phyloP scores from a whole-genome alignment of 768 basidiomycete species.

The Boletus eberwhitei region DNA sequence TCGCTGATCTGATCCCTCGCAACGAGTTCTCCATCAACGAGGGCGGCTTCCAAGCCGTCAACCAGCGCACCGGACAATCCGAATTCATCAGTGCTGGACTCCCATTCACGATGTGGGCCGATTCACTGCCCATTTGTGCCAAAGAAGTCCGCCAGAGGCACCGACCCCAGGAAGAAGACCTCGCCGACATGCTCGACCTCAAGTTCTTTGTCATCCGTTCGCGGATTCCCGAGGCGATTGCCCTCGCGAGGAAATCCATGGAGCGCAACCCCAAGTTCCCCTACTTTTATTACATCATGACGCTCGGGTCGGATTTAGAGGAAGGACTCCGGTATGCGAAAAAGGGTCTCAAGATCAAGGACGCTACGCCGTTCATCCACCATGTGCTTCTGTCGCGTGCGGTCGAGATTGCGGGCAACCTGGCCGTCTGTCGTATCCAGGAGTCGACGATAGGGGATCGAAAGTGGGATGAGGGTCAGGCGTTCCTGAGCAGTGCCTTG shows the following conservation, averaged over 20 bases:
- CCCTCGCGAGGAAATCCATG: slow-evolving; percentile 44
- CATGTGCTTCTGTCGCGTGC: slow-evolving; percentile 60
- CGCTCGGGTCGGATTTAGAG: slow-evolving; percentile 44
- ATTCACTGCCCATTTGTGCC: slow-evolving; percentile 59
- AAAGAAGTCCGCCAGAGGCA: slow-evolving; percentile 47
- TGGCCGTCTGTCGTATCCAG: slow-evolving; percentile 50
- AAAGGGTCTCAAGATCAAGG: slow-evolving; percentile 59
- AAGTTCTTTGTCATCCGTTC: slow-evolving; percentile 52
- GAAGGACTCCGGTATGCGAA: slow-evolving; percentile 60
- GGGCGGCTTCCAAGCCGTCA: slow-evolving; percentile 48
- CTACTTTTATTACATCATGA: slow-evolving; percentile 64
- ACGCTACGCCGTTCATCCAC: slow-evolving; percentile 52
- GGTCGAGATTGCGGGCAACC: slow-evolving; percentile 54
- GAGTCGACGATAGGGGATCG: slow-evolving; percentile 39
- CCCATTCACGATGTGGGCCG: slow-evolving; percentile 57
- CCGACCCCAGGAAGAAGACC: slow-evolving; percentile 42
- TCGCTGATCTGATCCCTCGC: slow-evolving; percentile 48
- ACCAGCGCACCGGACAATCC: slow-evolving; percentile 40
- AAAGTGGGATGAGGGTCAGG: slow-evolving; percentile 58
- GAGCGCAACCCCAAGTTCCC: slow-evolving; percentile 55
- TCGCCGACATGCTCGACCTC: slow-evolving; percentile 64
- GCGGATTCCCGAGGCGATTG: slow-evolving; percentile 47
- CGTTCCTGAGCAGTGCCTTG: slow-evolving; percentile 55
- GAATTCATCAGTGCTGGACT: slow-evolving; percentile 47
- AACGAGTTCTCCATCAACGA: slow-evolving; percentile 62